Conservation (phyloP, 2,329 filamentous ascomycete genomes). For the Aspergillus unguis region DNA sequence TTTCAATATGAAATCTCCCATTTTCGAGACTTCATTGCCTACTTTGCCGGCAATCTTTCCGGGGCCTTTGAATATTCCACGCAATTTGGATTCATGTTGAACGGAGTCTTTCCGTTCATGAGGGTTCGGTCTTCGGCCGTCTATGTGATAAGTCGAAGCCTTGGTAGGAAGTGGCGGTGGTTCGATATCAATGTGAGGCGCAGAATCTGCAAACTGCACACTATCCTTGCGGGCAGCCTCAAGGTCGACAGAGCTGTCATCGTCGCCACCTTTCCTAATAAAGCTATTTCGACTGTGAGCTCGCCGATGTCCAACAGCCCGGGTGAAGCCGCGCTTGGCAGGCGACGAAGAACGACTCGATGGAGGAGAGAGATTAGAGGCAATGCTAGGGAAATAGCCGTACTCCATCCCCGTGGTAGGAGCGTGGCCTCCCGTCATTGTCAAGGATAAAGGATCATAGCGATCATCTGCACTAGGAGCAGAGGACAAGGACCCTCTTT, state of each 20-base stretch:
- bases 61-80: slow-evolving; percentile 70
- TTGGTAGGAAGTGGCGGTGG: slow-evolving; percentile 29
- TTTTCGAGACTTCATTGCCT: slow-evolving; percentile 60
- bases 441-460: slow-evolving; percentile 33
- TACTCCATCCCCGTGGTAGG: slow-evolving; percentile 37
- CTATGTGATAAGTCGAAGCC: slow-evolving; percentile 22
- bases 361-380: slow-evolving; percentile 61
- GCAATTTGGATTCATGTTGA: slow-evolving; percentile 57
- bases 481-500: slow-evolving; percentile 53
- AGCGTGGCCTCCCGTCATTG: slow-evolving; percentile 46
- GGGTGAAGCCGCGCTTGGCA: slow-evolving; percentile 52
- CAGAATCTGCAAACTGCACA: slow-evolving; percentile 13
- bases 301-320: slow-evolving; percentile 41
- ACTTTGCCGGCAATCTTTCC: slow-evolving; percentile 71
- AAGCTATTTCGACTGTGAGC: slow-evolving; percentile 39
- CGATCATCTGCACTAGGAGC: slow-evolving; percentile 42
- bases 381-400: slow-evolving; percentile 56
- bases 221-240: slow-evolving; percentile 18
- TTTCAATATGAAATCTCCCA: slow-evolving; percentile 60
- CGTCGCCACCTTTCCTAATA: slow-evolving; percentile 36
- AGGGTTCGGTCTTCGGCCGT: slow-evolving; percentile 22
- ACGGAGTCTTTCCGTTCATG: slow-evolving; percentile 27
- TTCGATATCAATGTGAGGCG: slow-evolving; percentile 22
- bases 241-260: slow-evolving; percentile 20
- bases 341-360: slow-evolving; percentile 64